Percentiles rank a stretch among this genome's conserved stretches.
These are phyloP conservation scores for Aureobasidium sp. DNA, from an alignment of 2,329 filamentous ascomycete species.

Conservation along the genomic window DNA sequence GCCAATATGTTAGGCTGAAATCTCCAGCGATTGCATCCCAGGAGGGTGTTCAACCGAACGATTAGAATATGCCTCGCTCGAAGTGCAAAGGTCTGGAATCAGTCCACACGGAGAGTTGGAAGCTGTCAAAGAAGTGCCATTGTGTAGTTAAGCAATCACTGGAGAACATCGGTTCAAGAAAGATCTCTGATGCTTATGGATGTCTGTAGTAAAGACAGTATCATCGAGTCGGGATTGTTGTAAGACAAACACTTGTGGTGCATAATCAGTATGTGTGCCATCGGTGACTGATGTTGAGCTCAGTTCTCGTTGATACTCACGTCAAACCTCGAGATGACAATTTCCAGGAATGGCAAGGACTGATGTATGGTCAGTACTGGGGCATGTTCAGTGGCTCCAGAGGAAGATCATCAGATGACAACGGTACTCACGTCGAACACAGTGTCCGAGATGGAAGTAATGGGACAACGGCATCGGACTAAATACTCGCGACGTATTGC, in stretches of 20 bases:
- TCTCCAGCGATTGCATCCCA: not conserved
- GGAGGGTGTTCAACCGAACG: not conserved
- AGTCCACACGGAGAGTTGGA: not conserved
- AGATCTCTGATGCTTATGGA: not conserved
- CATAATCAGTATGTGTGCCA: too few relatives aligned
- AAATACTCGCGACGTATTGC: not conserved
- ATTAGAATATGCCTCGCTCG: not conserved
- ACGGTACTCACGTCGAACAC: not conserved
- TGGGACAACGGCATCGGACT: not conserved
- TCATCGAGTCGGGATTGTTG: not conserved
- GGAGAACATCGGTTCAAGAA: not conserved
- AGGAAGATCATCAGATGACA: not conserved
- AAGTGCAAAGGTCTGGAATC: not conserved
- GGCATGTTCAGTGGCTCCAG: not conserved
- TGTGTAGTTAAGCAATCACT: not conserved
- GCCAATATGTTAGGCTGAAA: not conserved
- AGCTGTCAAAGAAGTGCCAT: not conserved
- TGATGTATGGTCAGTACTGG: not conserved
- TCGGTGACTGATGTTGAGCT: not conserved
- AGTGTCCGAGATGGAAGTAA: not conserved
- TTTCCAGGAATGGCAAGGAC: not conserved
- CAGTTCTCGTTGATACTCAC: not conserved
- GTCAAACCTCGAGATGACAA: not conserved
- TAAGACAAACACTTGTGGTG: not conserved
- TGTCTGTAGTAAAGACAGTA: not conserved